phyloP scores from a whole-genome alignment of 1,139 yeast species.

The Blastobotrys aristatus region DNA sequence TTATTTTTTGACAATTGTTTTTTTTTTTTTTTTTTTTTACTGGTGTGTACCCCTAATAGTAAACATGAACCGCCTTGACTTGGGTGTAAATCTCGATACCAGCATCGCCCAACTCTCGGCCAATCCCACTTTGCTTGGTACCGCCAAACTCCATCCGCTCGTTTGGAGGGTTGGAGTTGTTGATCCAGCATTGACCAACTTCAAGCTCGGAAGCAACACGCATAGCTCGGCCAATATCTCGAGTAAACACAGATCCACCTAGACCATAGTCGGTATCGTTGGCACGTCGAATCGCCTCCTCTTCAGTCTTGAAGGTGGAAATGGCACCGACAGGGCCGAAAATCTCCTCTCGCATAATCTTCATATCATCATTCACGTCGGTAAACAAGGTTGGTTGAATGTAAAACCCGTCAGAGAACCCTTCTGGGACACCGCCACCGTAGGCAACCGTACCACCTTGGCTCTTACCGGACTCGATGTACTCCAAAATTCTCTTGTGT shows the following conservation, averaged over 20 bases:
- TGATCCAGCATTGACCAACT: constrained; percentile 79
- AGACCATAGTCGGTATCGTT: constrained; percentile 73
- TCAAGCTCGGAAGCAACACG: constrained; percentile 56
- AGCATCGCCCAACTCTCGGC: constrained; percentile 84
- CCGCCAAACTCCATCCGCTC: constrained; percentile 79
- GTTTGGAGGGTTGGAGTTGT: constrained; percentile 80
- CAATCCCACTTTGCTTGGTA: constrained; percentile 80
- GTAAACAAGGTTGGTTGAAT: constrained; percentile 66
- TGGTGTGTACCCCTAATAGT: not conserved
- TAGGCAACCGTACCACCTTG: constrained; percentile 72
- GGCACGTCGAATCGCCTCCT: constrained; percentile 64
- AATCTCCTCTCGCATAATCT: constrained; percentile 64
- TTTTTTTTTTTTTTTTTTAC: not conserved
- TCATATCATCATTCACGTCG: constrained; percentile 57
- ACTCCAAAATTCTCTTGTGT: constrained; percentile 66
- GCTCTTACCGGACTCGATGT: constrained; percentile 64
- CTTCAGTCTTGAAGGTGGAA: constrained; percentile 60
- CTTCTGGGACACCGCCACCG: constrained; percentile 84
- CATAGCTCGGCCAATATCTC: constrained; percentile 51
- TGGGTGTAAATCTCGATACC: constrained; percentile 82
- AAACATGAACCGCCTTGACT: constrained; percentile 53
- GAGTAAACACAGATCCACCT: constrained; percentile 77
- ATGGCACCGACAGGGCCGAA: constrained; percentile 86
- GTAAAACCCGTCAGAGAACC: constrained; percentile 64
- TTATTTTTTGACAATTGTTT: too few relatives aligned